Conservation (phyloP, 768 basidiomycete genomes). For the Clathrus columnatus region DNA sequence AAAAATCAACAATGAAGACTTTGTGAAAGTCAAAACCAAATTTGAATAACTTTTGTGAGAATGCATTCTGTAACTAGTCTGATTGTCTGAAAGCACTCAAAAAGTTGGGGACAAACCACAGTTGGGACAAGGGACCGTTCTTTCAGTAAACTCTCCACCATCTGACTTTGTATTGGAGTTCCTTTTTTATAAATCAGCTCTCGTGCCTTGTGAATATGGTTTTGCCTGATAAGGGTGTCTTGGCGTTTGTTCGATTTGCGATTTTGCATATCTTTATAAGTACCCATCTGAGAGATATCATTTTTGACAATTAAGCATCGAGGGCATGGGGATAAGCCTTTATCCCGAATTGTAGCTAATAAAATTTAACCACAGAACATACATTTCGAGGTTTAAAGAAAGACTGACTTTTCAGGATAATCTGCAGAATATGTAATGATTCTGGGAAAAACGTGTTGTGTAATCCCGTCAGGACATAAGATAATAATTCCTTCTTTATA, state of each 20-base stretch:
- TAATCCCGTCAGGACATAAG: slow-evolving; percentile 20
- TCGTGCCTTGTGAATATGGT: slow-evolving; percentile 14
- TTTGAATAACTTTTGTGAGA: slow-evolving; percentile 17
- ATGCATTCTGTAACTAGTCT: slow-evolving; percentile 26
- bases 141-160: slow-evolving; percentile 22
- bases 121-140: slow-evolving; percentile 25
- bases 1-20: slow-evolving; percentile 26
- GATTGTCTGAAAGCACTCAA: slow-evolving; percentile 10
- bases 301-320: slow-evolving; percentile 26
- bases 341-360: slow-evolving; percentile 28
- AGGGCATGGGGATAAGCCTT: slow-evolving; percentile 33
- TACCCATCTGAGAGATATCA: slow-evolving; percentile 24
- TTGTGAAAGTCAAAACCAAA: slow-evolving; percentile 20
- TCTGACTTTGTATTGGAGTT: slow-evolving; percentile 18
- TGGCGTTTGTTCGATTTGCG: slow-evolving; percentile 7
- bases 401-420: slow-evolving; percentile 29
- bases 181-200: slow-evolving; percentile 22
- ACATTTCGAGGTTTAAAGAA: slow-evolving; percentile 3
- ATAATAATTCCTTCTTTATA: slow-evolving; percentile 22
- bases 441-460: slow-evolving; percentile 17
- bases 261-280: slow-evolving; percentile 6
- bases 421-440: slow-evolving; percentile 25
- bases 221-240: slow-evolving; percentile 10
- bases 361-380: slow-evolving; percentile 22
- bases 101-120: slow-evolving; percentile 19